Evolutionary conservation across 805 yeast genomes (phyloP).

Genomic region (Lipomyces starkeyi): DNA sequence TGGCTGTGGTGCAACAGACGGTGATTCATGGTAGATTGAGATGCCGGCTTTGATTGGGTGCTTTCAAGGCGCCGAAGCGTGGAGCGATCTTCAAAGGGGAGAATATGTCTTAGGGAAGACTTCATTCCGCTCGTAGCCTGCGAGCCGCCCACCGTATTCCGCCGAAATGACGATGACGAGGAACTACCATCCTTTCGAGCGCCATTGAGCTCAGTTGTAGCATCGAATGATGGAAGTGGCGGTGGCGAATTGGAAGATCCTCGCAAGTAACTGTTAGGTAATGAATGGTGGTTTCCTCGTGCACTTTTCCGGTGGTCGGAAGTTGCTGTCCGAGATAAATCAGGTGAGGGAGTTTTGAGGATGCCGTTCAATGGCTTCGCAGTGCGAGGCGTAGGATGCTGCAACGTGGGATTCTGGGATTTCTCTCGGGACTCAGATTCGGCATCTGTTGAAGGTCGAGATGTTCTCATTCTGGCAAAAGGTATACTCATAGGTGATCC

Average conservation of each 20-base stretch:
- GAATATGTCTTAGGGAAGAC: slow-evolving; percentile 14
- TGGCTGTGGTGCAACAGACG: too few relatives aligned
- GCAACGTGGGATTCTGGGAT: slow-evolving; percentile 21
- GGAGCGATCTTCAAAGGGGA: not conserved
- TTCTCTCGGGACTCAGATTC: slow-evolving; percentile 17
- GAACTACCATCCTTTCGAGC: slow-evolving; percentile 9
- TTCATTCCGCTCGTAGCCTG: slow-evolving; percentile 7
- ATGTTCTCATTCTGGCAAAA: not conserved
- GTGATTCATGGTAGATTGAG: not conserved
- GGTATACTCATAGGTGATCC: not conserved
- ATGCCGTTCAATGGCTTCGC: slow-evolving; percentile 12
- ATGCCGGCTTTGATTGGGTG: not conserved
- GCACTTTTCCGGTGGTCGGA: not conserved
- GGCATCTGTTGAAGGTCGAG: not conserved
- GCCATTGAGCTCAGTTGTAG: slow-evolving; percentile 7
- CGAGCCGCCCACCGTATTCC: not conserved
- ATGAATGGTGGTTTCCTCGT: not conserved
- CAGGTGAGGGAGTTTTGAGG: slow-evolving; percentile 16
- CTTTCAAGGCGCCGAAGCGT: not conserved
- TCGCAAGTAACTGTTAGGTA: slow-evolving; percentile 6
- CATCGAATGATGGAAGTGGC: not conserved
- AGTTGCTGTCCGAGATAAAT: not conserved
- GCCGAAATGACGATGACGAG: slow-evolving; percentile 20
- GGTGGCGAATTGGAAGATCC: not conserved
- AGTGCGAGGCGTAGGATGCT: slow-evolving; percentile 24